Conservation (phyloP, 345 rosid genomes). For the Gossypium australe region DNA sequence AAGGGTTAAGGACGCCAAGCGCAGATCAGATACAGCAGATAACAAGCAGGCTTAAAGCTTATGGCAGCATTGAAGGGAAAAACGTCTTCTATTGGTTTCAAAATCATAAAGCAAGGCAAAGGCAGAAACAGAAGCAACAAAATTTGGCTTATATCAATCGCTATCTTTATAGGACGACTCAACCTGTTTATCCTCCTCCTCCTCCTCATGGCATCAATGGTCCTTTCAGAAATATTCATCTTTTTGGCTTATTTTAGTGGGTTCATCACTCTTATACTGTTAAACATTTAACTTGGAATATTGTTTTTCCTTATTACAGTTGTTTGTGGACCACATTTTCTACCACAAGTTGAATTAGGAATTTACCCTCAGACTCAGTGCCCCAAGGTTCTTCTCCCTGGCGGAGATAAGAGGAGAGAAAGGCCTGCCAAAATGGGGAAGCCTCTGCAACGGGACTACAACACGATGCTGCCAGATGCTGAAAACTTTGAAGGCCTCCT, state of each 20-base stretch:
- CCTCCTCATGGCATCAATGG: constrained; percentile 48
- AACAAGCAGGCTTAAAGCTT: constrained; percentile 56
- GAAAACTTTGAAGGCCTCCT: background rate
- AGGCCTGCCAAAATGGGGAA: background rate
- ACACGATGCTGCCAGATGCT: background rate
- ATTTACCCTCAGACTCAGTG: constrained; percentile 22
- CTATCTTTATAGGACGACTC: constrained; percentile 33
- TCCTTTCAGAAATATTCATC: background rate
- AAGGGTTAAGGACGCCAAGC: constrained; percentile 82
- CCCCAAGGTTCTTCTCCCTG: constrained; percentile 26
- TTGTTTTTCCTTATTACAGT: background rate
- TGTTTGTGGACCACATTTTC: background rate
- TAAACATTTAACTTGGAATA: too few species aligned
- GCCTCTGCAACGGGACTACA: background rate
- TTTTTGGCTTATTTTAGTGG: background rate
- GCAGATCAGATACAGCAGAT: constrained; percentile 93
- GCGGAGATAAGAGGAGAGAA: constrained; percentile 27
- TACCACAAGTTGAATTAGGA: constrained; percentile 33
- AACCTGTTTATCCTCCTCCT: constrained; percentile 28
- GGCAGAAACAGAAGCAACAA: constrained; percentile 86
- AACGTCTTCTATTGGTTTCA: constrained; percentile 99
- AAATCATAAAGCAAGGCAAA: constrained; percentile 91
- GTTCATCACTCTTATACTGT: background rate
- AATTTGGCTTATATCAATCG: constrained; percentile 52
- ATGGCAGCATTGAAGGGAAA: constrained; percentile 94